phyloP scores from a whole-genome alignment of 495 filamentous ascomycete genomes.

The Penicillium steckii region DNA sequence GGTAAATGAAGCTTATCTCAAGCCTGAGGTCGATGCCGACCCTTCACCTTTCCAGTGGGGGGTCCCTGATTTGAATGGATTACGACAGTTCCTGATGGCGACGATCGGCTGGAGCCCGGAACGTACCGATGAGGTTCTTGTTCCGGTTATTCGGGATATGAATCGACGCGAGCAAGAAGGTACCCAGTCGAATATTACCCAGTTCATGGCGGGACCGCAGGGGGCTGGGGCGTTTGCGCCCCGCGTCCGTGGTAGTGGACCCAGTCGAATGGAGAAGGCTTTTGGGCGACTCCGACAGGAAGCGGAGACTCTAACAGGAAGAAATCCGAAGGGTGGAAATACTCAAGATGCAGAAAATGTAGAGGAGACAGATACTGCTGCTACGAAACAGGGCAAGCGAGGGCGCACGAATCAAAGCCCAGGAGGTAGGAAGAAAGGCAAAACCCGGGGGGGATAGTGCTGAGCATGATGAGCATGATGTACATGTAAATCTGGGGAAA shows the following conservation, averaged over 20 bases:
- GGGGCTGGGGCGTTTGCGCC: constrained; percentile 78
- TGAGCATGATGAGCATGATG: too few relatives aligned
- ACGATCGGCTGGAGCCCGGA: constrained; percentile 92
- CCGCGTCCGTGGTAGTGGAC: constrained; percentile 55
- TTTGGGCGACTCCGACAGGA: constrained; percentile 63
- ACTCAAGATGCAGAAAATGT: not conserved
- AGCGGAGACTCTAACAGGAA: constrained; percentile 32
- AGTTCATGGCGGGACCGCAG: constrained; percentile 68
- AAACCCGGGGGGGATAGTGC: not conserved
- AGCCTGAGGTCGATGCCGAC: constrained; percentile 79
- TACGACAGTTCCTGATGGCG: constrained; percentile 85
- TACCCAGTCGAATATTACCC: constrained; percentile 94
- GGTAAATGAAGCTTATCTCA: constrained; percentile 77
- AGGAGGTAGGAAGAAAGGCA: not conserved
- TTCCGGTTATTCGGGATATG: constrained; percentile 94
- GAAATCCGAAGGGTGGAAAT: not conserved
- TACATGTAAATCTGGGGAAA: not conserved
- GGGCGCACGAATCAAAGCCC: not conserved
- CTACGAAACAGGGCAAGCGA: not conserved
- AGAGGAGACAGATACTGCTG: not conserved
- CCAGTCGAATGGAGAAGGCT: constrained; percentile 79
- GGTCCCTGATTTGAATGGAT: constrained; percentile 82
- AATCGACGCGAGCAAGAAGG: constrained; percentile 82
- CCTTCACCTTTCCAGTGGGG: constrained; percentile 89
- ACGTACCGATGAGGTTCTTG: constrained; percentile 88